These are phyloP conservation scores for Aspergillus fijiensis DNA, from an alignment of 2,329 filamentous ascomycete species.

Conservation along the genomic window DNA sequence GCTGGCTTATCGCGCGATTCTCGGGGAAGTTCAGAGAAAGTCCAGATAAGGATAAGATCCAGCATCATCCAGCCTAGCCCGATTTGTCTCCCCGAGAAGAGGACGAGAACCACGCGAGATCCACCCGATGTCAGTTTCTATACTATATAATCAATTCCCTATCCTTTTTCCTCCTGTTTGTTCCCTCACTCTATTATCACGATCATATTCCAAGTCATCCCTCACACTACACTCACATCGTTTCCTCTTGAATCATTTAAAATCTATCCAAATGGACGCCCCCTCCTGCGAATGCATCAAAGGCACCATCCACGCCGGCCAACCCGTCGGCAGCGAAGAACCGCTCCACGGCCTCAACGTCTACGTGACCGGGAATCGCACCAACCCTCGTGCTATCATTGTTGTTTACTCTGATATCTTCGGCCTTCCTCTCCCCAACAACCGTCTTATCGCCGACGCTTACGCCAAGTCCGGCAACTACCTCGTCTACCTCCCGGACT, in stretches of 20 bases:
- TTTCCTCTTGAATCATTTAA: not conserved
- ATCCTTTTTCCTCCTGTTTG: no score
- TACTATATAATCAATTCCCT: not conserved
- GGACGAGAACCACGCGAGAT: not conserved
- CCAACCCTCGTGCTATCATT: not conserved
- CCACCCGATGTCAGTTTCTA: not conserved
- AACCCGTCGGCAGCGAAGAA: not conserved
- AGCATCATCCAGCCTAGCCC: no score
- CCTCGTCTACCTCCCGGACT: slow-evolving; percentile 1
- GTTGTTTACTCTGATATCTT: slow-evolving; percentile 1
- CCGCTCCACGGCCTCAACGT: not conserved
- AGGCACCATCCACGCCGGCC: slow-evolving; percentile 1
- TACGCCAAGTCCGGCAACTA: not conserved
- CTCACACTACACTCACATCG: not conserved
- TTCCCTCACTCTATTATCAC: not conserved
- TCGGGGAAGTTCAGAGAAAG: not conserved
- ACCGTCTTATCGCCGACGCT: not conserved
- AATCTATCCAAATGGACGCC: not conserved
- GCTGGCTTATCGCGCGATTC: not conserved
- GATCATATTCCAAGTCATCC: not conserved
- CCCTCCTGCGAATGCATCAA: not conserved
- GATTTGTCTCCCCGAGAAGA: not conserved
- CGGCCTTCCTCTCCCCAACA: not conserved
- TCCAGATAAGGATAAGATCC: no score
- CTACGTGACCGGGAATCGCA: slow-evolving; percentile 1